Base-by-base conservation (phyloP, 495 filamentous ascomycete species). In the Penicillium daleae region DNA sequence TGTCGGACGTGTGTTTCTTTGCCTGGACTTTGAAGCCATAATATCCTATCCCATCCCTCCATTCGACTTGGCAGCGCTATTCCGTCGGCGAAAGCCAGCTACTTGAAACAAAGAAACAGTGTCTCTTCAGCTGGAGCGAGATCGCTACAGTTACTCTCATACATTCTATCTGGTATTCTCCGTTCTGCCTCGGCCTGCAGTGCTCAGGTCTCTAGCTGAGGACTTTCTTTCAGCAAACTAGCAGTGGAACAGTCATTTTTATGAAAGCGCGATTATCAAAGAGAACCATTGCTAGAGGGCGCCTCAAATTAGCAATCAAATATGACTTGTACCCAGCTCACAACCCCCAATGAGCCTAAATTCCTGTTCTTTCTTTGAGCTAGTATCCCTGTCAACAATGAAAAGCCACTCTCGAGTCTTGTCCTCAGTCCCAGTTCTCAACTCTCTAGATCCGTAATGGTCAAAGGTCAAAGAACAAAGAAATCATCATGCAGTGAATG, bases 1-100 rank as follows among this genome's bases (percentile, higher is more conserved):
- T 29, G 46, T 50, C 46, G 46, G 46, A 50, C 22, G 24, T n/a
- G 1, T 27, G 46, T 50, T 50, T 50, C 46, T 50, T 29, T 50
- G 24, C 21, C 46, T 50, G 46, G 24, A 50, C 22, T 29, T 17
- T 10, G 22, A 21, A 50, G 46, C 46, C 46, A 50, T 27, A 27
- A 13, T 7, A 2, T 15, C 6, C 0, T 1, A 27, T 49, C 27
- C 22, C 8, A 6, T 49, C 46, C 10, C 40, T 46, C 24, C 24
- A 24, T 10, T 15, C 22, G 21, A 13, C 46, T 50, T 50, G 46
- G 46, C 46, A 10, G 46, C 15, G 24, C 46, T 27, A n/a, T 8
- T 17, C 2, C 6, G 6, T 7, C 1, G 24, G 29, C 24, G 4
- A 24, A 1, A 19, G 8, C 32, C 8, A 42, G 17, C 39, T n/a